Evolutionary conservation across 805 yeast genomes (phyloP).

Genomic region (Kodamaea sagamina): DNA sequence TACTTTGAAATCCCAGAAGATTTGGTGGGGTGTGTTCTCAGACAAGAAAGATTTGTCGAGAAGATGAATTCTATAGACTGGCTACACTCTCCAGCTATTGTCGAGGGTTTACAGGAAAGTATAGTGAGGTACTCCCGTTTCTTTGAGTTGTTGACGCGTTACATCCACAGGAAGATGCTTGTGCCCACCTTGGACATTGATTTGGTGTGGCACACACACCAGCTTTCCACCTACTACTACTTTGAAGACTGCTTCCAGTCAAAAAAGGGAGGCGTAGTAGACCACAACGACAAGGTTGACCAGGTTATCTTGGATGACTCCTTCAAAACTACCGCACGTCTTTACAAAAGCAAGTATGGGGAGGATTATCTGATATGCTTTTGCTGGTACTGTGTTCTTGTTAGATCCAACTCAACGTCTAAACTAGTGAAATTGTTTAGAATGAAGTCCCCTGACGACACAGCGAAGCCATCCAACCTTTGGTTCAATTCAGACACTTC

Average conservation of each 20-base stretch:
- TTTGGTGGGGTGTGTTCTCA: slow-evolving; percentile 25
- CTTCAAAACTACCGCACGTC: slow-evolving; percentile 15
- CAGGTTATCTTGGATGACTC: slow-evolving; percentile 4
- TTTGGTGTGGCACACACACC: slow-evolving; percentile 33
- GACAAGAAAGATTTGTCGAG: slow-evolving; percentile 25
- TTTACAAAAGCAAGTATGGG: slow-evolving; percentile 12
- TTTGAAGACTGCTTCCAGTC: slow-evolving; percentile 18
- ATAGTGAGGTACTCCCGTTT: slow-evolving; percentile 22
- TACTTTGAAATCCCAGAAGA: slow-evolving; percentile 20
- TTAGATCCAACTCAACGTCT: background rate
- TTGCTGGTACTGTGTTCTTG: slow-evolving; percentile 15
- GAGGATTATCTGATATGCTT: slow-evolving; percentile 17
- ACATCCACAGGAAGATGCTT: slow-evolving; percentile 8
- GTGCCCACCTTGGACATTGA: slow-evolving; percentile 33
- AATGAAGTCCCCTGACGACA: background rate
- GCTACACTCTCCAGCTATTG: slow-evolving; percentile 17
- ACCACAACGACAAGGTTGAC: slow-evolving; percentile 15
- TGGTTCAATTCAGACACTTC: background rate
- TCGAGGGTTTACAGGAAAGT: slow-evolving; percentile 17
- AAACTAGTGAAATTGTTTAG: background rate
- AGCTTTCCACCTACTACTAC: slow-evolving; percentile 19
- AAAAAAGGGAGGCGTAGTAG: slow-evolving; percentile 15
- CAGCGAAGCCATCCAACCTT: background rate
- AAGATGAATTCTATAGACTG: slow-evolving; percentile 23
- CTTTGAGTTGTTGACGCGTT: slow-evolving; percentile 5